Base-by-base conservation (phyloP, 495 filamentous ascomycete genomes). In the Pyrenula aspistea region DNA sequence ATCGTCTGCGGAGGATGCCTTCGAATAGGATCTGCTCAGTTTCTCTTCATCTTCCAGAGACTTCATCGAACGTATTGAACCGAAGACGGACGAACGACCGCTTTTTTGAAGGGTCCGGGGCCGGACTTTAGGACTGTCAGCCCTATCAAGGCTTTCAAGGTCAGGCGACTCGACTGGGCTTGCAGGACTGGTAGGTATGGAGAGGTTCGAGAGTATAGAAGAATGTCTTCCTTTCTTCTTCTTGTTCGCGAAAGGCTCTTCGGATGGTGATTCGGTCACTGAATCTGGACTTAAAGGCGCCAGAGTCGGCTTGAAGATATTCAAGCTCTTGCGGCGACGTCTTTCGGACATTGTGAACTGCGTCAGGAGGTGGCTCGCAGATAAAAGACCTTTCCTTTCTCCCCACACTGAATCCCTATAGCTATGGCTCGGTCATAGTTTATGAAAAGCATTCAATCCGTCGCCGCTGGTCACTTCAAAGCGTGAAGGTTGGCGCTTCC, bases 31-130 rank as follows among this genome's bases (percentile, higher is more conserved):
- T 53, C 24, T 50, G n/a, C 64, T 63, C 10, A 71, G 60, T 25
- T 61, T 62, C 1, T 80, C 76, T 19, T 77, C 73, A 24, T 81
- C 79, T 2, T 80, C 77, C 8, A 71, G 57, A 1, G 78, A 75
- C 49, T 75, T 70, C 10, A 79, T 60, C 10, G 77, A 80, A 49
- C 73, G 76, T 19, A 83, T 65, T 0, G 82, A 84, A 10, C 79
- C 82, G 66, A 85, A 83, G 2, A 82, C 66, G 2, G 78, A 77
- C 2, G 71, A 62, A 12, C 81, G 75, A 55, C 69, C 75, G 36
- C 51, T 51, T 60, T 73, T 79, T 61, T 74, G 73, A 21, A 78
- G 56, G 31, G 72, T 76, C 54, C 75, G 75, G 47, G 73, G 69
- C 21, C 71, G 68, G 22, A 65, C 63, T 2, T 64, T 73, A 42